These are phyloP conservation scores for Tylopilus plumbeoviolaceoides DNA, from an alignment of 768 basidiomycete genomes.

Conservation along the genomic window DNA sequence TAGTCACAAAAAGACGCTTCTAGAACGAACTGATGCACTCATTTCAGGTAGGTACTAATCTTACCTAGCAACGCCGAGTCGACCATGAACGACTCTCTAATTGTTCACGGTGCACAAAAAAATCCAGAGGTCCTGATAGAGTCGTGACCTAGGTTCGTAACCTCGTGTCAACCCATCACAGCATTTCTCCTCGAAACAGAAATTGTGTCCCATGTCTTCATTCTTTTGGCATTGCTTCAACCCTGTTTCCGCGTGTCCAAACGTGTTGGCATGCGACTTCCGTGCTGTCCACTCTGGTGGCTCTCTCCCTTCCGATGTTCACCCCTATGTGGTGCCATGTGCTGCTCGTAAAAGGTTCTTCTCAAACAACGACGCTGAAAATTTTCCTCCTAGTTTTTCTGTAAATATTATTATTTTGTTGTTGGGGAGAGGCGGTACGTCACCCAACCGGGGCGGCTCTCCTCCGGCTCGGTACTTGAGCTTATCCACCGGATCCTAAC, in stretches of 20 bases:
- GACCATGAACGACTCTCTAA: neutral
- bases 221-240: conserved; percentile 15
- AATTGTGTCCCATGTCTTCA: conserved; percentile 11
- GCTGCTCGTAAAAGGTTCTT: neutral
- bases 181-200: conserved; percentile 17
- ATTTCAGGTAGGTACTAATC: conserved; percentile 1
- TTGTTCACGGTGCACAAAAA: neutral
- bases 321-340: neutral
- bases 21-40: conserved; percentile 9
- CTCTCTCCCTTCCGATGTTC: conserved; percentile 1
- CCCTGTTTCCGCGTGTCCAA: conserved; percentile 22
- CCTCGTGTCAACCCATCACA: conserved; percentile 19
- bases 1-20: neutral
- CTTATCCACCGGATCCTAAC: conserved; percentile 8
- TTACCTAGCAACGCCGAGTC: neutral
- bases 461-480: conserved; percentile 10
- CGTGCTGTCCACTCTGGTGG: conserved; percentile 7
- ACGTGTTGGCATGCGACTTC: conserved; percentile 14
- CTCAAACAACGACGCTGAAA: neutral
- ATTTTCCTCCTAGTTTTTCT: conserved; percentile 6
- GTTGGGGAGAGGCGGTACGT: conserved; percentile 11
- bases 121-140: neutral
- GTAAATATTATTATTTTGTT: conserved; percentile 1
- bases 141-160: conserved; percentile 9
- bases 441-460: conserved; percentile 8